Evolutionary conservation across 331 rosid genomes (phyloP).

Genomic region (Acacia concinna): DNA sequence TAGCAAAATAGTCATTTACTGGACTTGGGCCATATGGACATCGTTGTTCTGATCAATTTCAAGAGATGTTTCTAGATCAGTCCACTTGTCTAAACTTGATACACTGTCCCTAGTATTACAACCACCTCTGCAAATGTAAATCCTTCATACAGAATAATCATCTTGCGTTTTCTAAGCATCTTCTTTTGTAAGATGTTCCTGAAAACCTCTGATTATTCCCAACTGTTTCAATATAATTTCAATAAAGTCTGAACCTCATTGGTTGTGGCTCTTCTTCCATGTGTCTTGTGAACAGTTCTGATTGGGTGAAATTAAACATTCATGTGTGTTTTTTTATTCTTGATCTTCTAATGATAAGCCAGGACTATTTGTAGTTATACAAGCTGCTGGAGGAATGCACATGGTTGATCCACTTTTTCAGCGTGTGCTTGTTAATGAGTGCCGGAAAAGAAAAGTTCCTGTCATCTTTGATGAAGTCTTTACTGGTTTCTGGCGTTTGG

Average conservation of each 20-base stretch:
- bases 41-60: not conserved
- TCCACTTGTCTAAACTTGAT: slow-evolving; percentile 20
- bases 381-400: slow-evolving; percentile 94
- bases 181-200: slow-evolving; percentile 24
- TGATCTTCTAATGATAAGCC: slow-evolving; percentile 25
- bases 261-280: not conserved
- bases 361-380: slow-evolving; percentile 66
- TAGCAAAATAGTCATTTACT: not conserved
- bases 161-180: not conserved
- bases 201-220: slow-evolving; percentile 19
- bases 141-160: slow-evolving; percentile 19
- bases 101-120: slow-evolving; percentile 3
- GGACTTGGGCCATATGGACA: not conserved
- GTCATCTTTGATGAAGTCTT: slow-evolving; percentile 91
- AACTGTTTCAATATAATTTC: not conserved
- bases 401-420: slow-evolving; percentile 98
- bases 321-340: not conserved
- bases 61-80: not conserved
- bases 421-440: slow-evolving; percentile 82
- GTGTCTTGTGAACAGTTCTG: slow-evolving; percentile 8
- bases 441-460: slow-evolving; percentile 70
- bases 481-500: slow-evolving; percentile 98
- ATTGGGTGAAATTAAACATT: not conserved
- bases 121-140: slow-evolving; percentile 14
- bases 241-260: not conserved